Percentiles rank a stretch among this genome's conserved stretches.
These are phyloP conservation scores for Cryphonectria nitschkei DNA, from an alignment of 2,329 filamentous ascomycete species.

Conservation along the genomic window DNA sequence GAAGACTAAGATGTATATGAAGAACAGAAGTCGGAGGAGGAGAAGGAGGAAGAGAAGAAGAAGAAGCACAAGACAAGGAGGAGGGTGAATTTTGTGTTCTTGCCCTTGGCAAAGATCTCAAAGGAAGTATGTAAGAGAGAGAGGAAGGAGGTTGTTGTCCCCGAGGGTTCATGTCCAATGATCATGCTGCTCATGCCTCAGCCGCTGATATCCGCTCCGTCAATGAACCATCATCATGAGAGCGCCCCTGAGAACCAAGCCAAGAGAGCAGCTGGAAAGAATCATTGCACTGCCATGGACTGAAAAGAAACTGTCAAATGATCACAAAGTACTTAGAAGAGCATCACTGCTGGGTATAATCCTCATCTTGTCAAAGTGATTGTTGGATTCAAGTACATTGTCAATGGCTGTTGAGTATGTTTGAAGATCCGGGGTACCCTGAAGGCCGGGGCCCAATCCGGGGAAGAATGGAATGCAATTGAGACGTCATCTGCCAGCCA, in stretches of 20 bases:
- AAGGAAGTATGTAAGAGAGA: neutral
- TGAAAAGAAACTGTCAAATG: neutral
- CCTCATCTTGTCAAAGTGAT: neutral
- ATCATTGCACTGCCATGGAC: neutral
- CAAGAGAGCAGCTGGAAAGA: neutral
- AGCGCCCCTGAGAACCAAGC: neutral
- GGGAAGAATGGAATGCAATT: neutral
- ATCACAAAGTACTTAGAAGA: neutral
- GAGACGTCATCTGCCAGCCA: conserved; percentile 22
- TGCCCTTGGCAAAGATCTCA: neutral
- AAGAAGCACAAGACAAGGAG: no score
- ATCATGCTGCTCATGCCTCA: conserved; percentile 12
- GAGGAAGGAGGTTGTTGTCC: neutral
- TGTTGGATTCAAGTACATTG: neutral
- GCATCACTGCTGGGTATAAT: neutral
- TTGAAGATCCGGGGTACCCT: conserved; percentile 14
- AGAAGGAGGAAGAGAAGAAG: neutral
- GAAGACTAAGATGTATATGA: neutral
- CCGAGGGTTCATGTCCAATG: neutral
- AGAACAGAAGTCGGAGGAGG: neutral
- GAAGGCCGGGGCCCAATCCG: conserved; percentile 9
- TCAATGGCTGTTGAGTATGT: neutral
- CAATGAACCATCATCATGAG: conserved; percentile 16
- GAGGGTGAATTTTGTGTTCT: neutral
- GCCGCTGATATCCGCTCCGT: conserved; percentile 27